phyloP scores from a whole-genome alignment of 2,329 filamentous ascomycete species.

The Zymoseptoria brevis region DNA sequence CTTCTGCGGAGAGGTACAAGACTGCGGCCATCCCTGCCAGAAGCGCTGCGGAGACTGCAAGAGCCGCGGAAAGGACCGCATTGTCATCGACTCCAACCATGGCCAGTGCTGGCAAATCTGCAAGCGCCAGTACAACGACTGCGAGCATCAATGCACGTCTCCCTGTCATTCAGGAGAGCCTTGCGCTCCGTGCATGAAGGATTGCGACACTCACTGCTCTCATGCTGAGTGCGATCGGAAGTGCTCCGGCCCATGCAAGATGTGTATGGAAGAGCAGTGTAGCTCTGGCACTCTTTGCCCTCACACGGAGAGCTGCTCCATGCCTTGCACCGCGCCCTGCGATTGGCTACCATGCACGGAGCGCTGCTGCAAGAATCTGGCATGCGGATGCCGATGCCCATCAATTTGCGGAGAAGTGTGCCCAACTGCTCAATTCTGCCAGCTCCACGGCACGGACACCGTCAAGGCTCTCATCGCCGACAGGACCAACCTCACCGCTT shows the following conservation, averaged over 20 bases:
- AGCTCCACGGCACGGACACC: constrained; percentile 43
- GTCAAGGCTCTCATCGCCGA: constrained; percentile 48
- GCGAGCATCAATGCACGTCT: constrained; percentile 47
- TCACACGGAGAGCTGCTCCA: constrained; percentile 39
- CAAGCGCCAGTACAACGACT: constrained; percentile 45
- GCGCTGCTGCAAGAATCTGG: constrained; percentile 47
- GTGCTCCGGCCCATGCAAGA: constrained; percentile 54
- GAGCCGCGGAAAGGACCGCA: constrained; percentile 24
- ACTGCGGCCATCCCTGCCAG: constrained; percentile 54
- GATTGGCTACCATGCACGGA: constrained; percentile 57
- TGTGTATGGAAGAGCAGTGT: constrained; percentile 51
- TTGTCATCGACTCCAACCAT: constrained; percentile 35
- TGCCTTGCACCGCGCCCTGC: constrained; percentile 61
- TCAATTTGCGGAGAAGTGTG: constrained; percentile 59
- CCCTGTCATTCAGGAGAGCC: constrained; percentile 45
- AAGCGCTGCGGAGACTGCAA: constrained; percentile 45
- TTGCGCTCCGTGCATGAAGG: constrained; percentile 42
- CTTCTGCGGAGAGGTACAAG: constrained; percentile 39
- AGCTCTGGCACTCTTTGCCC: constrained; percentile 43
- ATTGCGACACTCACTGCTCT: constrained; percentile 50
- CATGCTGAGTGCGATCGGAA: constrained; percentile 49
- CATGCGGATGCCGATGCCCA: constrained; percentile 57
- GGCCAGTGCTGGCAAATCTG: constrained; percentile 44
- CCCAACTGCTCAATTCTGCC: constrained; percentile 47
- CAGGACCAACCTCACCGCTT: constrained; percentile 47